phyloP scores from a whole-genome alignment of 2,329 filamentous ascomycete genomes.

The Colletotrichum destructivum region DNA sequence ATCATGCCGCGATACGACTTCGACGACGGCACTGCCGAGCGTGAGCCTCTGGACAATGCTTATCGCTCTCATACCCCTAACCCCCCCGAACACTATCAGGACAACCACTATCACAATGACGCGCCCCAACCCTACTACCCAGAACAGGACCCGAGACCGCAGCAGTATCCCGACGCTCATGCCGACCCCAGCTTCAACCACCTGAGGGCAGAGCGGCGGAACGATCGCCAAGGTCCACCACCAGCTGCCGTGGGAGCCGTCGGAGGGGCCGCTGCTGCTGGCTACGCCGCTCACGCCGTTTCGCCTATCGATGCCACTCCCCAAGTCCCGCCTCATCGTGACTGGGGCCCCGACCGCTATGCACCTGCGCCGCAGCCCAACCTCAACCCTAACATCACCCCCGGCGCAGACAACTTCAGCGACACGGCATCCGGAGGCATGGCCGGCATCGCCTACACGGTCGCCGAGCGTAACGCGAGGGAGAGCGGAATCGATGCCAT shows the following conservation, averaged over 20 bases:
- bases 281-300: slow-evolving; percentile 37
- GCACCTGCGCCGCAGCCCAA: slow-evolving; percentile 40
- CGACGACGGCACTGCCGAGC: slow-evolving; percentile 41
- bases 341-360: slow-evolving; percentile 32
- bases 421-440: slow-evolving; percentile 75
- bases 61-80: slow-evolving; percentile 40
- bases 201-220: slow-evolving; percentile 53
- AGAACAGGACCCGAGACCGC: slow-evolving; percentile 19
- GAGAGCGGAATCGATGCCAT: slow-evolving; percentile 77
- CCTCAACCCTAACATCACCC: slow-evolving; percentile 64
- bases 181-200: slow-evolving; percentile 56
- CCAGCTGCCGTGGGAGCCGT: slow-evolving; percentile 45
- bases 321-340: slow-evolving; percentile 31
- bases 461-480: slow-evolving; percentile 75
- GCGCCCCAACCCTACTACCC: slow-evolving; percentile 33
- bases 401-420: slow-evolving; percentile 78
- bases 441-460: slow-evolving; percentile 76
- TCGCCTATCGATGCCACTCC: slow-evolving; percentile 28
- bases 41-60: slow-evolving; percentile 42
- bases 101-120: slow-evolving; percentile 32
- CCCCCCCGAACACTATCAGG: slow-evolving; percentile 37
- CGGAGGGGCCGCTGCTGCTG: slow-evolving; percentile 45
- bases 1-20: slow-evolving; percentile 44
- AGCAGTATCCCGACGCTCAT: slow-evolving; percentile 48
- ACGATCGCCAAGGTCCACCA: slow-evolving; percentile 47